Percentiles rank a stretch among this genome's conserved stretches.
phyloP scores from a whole-genome alignment of 129 eudicot genomes.

The Centella asiatica region DNA sequence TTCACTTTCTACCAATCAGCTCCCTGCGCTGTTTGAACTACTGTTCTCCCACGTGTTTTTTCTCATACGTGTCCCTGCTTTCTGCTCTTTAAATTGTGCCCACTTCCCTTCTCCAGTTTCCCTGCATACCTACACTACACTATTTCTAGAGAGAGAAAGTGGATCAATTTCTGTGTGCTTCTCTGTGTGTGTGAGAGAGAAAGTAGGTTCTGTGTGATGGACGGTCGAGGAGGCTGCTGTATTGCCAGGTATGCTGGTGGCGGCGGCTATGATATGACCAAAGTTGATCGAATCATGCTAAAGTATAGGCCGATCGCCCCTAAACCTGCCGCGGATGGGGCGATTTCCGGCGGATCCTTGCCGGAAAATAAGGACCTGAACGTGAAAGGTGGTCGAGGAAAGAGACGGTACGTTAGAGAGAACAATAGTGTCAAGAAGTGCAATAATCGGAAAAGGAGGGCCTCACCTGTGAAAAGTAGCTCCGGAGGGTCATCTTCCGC shows the following conservation, averaged over 20 bases:
- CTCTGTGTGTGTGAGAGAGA: slow-evolving; percentile 13
- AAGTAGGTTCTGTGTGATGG: slow-evolving; percentile 15
- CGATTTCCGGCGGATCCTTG: slow-evolving; percentile 33
- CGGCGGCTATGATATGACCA: slow-evolving; percentile 30
- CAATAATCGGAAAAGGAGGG: slow-evolving; percentile 25
- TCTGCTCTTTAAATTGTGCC: slow-evolving; percentile 17
- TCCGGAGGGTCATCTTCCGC: slow-evolving; percentile 15
- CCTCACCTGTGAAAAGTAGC: slow-evolving; percentile 12
- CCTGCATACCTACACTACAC: not conserved
- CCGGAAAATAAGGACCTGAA: slow-evolving; percentile 17
- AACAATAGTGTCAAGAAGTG: not conserved
- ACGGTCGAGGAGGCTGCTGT: slow-evolving; percentile 51
- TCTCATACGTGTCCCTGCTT: slow-evolving; percentile 26
- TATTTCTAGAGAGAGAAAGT: not conserved
- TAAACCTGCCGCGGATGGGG: slow-evolving; percentile 45
- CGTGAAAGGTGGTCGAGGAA: slow-evolving; percentile 25
- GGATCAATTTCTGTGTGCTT: too few species aligned
- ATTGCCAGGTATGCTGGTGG: slow-evolving; percentile 46
- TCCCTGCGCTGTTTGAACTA: slow-evolving; percentile 20
- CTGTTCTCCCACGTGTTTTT: slow-evolving; percentile 30
- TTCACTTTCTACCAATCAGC: slow-evolving; percentile 26
- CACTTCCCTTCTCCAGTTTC: slow-evolving; percentile 5
- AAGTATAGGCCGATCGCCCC: slow-evolving; percentile 83
- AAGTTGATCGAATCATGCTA: slow-evolving; percentile 64
- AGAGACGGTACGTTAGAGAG: slow-evolving; percentile 38